These are phyloP conservation scores for Dimargaris cristalligena DNA, from an alignment of 192 early-diverging fungal species.

Conservation along the genomic window DNA sequence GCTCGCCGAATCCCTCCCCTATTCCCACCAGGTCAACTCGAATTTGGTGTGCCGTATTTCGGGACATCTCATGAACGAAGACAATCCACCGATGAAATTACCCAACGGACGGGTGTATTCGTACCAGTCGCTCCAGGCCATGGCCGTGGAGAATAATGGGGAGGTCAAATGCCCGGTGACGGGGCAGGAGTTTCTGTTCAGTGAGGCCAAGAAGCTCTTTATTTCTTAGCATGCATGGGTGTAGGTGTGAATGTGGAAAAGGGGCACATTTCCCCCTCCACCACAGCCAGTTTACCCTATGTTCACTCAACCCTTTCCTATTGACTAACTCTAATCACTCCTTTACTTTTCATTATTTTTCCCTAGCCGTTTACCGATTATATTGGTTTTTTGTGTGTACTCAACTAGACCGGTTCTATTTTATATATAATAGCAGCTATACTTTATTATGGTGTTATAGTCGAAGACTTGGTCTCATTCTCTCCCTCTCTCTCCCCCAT, in stretches of 20 bases:
- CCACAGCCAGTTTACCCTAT: background rate
- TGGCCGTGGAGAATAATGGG: slow-evolving; percentile 43
- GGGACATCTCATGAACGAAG: slow-evolving; percentile 87
- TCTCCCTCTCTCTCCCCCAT: no score
- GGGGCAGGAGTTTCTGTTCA: slow-evolving; percentile 30
- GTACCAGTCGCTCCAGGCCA: slow-evolving; percentile 45
- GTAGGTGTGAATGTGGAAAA: background rate
- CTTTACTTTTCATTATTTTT: background rate
- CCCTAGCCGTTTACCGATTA: background rate
- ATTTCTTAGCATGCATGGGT: slow-evolving; percentile 31
- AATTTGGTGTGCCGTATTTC: slow-evolving; percentile 84
- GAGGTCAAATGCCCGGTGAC: slow-evolving; percentile 60
- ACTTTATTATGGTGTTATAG: no score
- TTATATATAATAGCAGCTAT: no score
- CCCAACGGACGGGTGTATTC: slow-evolving; percentile 97
- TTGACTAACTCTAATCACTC: background rate
- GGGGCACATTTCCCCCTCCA: background rate
- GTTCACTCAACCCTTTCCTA: background rate
- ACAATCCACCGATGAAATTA: slow-evolving; percentile 88
- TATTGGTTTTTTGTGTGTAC: background rate
- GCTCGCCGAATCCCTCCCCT: slow-evolving; percentile 70
- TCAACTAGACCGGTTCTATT: no score
- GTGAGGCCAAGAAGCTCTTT: slow-evolving; percentile 58
- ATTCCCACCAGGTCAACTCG: slow-evolving; percentile 90
- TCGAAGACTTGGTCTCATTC: no score